Evolutionary conservation across 1,284 basidiomycete species (phyloP).

Genomic region (Tetrapyrgos nigripes): DNA sequence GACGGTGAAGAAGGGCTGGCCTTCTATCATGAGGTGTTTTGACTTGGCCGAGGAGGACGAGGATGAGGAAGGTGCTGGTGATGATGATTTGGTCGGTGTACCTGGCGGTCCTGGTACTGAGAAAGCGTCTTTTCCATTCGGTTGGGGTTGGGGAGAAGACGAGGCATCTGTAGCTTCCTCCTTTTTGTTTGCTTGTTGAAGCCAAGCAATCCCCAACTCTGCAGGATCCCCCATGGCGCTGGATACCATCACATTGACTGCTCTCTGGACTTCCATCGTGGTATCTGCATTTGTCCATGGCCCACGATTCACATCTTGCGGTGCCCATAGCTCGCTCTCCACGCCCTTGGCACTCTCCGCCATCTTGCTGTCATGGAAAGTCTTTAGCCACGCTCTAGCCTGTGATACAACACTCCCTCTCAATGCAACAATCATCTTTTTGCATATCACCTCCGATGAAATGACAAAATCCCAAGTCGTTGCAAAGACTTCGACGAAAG

Average conservation of each 20-base stretch:
- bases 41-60: conserved; percentile 39
- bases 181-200: conserved; percentile 1
- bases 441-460: conserved; percentile 83
- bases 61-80: conserved; percentile 25
- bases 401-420: conserved; percentile 85
- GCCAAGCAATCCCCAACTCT: conserved; percentile 52
- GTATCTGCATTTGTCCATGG: neutral
- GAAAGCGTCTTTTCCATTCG: neutral
- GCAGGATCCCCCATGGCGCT: conserved; percentile 84
- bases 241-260: conserved; percentile 79
- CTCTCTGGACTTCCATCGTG: conserved; percentile 63
- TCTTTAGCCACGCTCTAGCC: conserved; percentile 55
- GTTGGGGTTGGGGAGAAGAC: conserved; percentile 24
- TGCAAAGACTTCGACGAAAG: conserved; percentile 86
- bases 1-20: conserved; percentile 85
- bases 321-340: conserved; percentile 90
- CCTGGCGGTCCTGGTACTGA: conserved; percentile 11
- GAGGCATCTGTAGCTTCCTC: conserved; percentile 10
- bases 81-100: conserved; percentile 22
- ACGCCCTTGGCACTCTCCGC: conserved; percentile 88
- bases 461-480: conserved; percentile 92
- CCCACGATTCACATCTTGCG: conserved; percentile 71
- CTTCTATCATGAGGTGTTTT: conserved; percentile 88
- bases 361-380: conserved; percentile 87
- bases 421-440: conserved; percentile 91